Base-by-base conservation (phyloP, 2,329 filamentous ascomycete genomes). In the Diatrype stigma region DNA sequence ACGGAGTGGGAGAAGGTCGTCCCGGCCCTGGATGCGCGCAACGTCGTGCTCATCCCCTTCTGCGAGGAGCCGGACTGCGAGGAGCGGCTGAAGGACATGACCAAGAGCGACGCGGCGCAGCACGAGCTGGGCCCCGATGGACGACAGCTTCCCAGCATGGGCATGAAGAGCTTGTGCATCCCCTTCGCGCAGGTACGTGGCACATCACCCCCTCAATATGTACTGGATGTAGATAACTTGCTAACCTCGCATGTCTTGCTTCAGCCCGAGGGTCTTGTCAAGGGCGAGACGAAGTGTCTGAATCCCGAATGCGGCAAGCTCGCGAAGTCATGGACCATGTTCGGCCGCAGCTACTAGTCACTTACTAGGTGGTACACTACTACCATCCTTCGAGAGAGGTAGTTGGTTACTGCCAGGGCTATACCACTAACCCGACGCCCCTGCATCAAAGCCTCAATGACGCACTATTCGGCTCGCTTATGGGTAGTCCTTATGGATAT, bases 81-180 rank as follows among this genome's bases (percentile, higher is more conserved):
- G 73, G 93, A 96, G 63, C 84, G 90, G 70, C 90, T 97, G 76
- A 97, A 97, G 82, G 90, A 95, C 51, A 79, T 92, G 67, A 96
- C 90, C 56, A 90, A 88, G 42, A 86, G 87, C 57, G 88, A 85
- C 61, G 85, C n/a, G n/a, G n/a, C n/a, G n/a, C n/a, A 85, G 51
- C 78, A 84, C 49, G 71, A 76, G 49, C 63, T 63, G 42, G 67
- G 77, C 47, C 68, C 75, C 32, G 75, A 79, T 46, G 79, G 81
- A 56, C 73, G 74, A 59, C 76, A 80, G 59, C 70, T 73, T 17
- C 79, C 80, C 23, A 76, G 75, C 47, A 84, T 84, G 81, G 81
- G 81, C 63, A 84, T 76, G 87, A 89, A 76, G 84, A 85, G 69
- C 70, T 82, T 72, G 70, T 93, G 77, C 84, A 95, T 80, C 78